Evolutionary conservation across 2,329 filamentous ascomycete species (phyloP).

Genomic region (Penicillium vulpinum): DNA sequence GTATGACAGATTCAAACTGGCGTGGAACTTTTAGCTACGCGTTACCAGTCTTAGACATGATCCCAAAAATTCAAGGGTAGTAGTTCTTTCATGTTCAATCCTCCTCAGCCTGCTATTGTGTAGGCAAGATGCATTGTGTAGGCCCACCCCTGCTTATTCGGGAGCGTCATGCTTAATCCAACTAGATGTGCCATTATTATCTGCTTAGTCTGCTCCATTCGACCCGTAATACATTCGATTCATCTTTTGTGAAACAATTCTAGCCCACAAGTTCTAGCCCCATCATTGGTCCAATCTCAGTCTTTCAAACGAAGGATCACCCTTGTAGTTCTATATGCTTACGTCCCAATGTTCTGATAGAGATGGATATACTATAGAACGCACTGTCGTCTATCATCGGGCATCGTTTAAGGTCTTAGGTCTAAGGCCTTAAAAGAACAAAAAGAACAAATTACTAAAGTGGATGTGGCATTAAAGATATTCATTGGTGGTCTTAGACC

Average conservation of each 20-base stretch:
- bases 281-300: not conserved
- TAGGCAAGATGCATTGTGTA: not conserved
- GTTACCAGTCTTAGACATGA: constrained; percentile 14
- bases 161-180: not conserved
- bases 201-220: not conserved
- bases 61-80: constrained; percentile 13
- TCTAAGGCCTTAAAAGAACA: not conserved
- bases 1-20: constrained; percentile 22
- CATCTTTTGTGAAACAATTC: not conserved
- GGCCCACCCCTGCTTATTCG: not conserved
- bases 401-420: not conserved
- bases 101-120: not conserved
- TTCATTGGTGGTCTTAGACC: not conserved
- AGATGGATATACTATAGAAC: not conserved
- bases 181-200: too few species aligned
- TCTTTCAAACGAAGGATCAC: not conserved
- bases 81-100: constrained; percentile 13
- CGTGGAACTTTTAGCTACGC: constrained; percentile 9
- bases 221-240: not conserved
- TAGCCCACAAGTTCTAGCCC: too few species aligned
- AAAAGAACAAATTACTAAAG: not conserved
- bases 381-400: not conserved
- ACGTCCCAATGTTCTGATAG: too few species aligned
- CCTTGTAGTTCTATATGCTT: too few species aligned
- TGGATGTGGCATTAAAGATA: not conserved